A percentile compares a stretch with the other conserved stretches of the same genome.
Conservation (phyloP, 129 eudicot species). For the Lonicera japonica region DNA sequence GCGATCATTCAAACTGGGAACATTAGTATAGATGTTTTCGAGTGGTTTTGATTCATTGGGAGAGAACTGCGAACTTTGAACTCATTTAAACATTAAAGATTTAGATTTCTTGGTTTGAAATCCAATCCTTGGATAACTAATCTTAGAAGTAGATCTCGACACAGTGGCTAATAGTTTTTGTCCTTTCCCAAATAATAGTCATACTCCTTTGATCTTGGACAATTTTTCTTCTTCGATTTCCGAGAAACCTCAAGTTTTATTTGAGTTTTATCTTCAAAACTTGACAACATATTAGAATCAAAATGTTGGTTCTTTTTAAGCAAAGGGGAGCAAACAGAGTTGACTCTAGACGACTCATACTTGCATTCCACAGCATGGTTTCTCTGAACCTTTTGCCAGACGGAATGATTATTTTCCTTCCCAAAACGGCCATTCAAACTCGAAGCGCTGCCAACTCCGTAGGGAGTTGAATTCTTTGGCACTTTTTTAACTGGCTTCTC, state of each 20-base stretch:
- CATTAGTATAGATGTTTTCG: not conserved
- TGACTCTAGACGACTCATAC: not conserved
- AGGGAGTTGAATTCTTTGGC: not conserved
- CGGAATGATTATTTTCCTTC: constrained; percentile 18
- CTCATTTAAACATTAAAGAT: not conserved
- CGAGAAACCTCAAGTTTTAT: constrained; percentile 1
- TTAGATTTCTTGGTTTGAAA: constrained; percentile 3
- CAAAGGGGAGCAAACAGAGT: not conserved
- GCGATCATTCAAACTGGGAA: not conserved
- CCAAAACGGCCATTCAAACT: constrained; percentile 8
- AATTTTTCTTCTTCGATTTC: constrained; percentile 16
- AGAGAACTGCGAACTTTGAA: not conserved
- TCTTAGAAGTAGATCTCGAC: constrained; percentile 3
- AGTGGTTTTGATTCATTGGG: not conserved
- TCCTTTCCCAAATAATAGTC: not conserved
- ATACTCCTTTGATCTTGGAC: constrained; percentile 5
- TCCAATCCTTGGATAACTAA: not conserved
- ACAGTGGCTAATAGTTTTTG: not conserved
- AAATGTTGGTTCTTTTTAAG: constrained; percentile 2
- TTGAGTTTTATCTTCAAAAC: constrained; percentile 2
- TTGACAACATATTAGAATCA: not conserved
- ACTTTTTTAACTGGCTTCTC: constrained; percentile 5
- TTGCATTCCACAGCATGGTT: too few species aligned
- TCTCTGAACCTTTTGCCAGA: constrained; percentile 28
- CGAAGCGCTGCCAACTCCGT: not conserved